Percentiles rank a stretch among this genome's conserved stretches.
Evolutionary conservation across 1,284 basidiomycete genomes (phyloP).

Genomic region (Boletus semigastroideus): DNA sequence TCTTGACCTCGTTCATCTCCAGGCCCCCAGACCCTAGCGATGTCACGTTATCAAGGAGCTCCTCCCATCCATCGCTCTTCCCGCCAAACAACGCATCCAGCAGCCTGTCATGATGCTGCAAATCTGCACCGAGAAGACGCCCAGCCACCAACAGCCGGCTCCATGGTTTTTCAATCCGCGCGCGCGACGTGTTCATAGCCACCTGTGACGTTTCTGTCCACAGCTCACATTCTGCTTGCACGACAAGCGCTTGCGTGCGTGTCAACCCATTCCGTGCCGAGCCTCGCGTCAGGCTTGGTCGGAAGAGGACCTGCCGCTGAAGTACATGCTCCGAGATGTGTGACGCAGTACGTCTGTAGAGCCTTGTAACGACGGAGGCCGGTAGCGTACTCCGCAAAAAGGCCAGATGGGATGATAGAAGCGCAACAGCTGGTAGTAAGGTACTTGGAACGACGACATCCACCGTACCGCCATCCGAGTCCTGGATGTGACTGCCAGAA

Average conservation of each 20-base stretch:
- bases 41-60: conserved; percentile 24
- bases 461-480: conserved; percentile 30
- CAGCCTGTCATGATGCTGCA: conserved; percentile 10
- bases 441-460: conserved; percentile 62
- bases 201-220: conserved; percentile 76
- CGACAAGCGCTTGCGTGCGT: conserved; percentile 48
- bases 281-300: conserved; percentile 58
- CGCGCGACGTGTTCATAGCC: conserved; percentile 44
- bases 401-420: conserved; percentile 70
- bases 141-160: conserved; percentile 65
- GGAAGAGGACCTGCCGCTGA: conserved; percentile 79
- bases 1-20: conserved; percentile 27
- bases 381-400: conserved; percentile 65
- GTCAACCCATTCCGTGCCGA: conserved; percentile 24
- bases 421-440: conserved; percentile 68
- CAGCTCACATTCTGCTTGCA: conserved; percentile 69
- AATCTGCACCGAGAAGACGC: conserved; percentile 58
- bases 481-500: conserved; percentile 21
- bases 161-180: conserved; percentile 71
- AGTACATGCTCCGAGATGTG: conserved; percentile 73
- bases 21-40: conserved; percentile 27
- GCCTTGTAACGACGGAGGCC: conserved; percentile 45
- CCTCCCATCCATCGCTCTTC: conserved; percentile 29
- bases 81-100: conserved; percentile 19
- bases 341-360: conserved; percentile 72